Evolutionary conservation across 2,329 filamentous ascomycete species (phyloP).

Genomic region (Aspergillus unguis): DNA sequence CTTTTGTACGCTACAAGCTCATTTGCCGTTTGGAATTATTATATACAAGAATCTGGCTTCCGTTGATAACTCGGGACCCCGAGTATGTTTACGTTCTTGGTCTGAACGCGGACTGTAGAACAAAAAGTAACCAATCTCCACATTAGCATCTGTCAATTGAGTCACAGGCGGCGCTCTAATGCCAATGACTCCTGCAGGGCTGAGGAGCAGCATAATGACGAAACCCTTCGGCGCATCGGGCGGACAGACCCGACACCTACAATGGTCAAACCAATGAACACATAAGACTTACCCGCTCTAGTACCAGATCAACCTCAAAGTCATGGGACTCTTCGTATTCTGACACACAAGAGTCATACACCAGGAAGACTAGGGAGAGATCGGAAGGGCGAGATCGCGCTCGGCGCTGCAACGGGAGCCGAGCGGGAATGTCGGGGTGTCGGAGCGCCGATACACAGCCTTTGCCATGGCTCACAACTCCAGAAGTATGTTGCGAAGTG

Average conservation of each 20-base stretch:
- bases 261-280: too few species aligned
- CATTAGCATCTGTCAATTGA: too few species aligned
- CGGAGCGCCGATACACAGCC: neutral
- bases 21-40: neutral
- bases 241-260: too few species aligned
- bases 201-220: too few species aligned
- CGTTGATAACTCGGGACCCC: neutral
- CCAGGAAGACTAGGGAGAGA: neutral
- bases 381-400: neutral
- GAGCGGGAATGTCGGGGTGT: conserved; percentile 2
- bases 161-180: too few species aligned
- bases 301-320: too few species aligned
- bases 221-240: too few species aligned
- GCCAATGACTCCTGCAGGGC: too few species aligned
- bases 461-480: neutral
- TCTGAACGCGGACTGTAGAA: neutral
- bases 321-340: neutral
- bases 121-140: neutral
- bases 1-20: conserved; percentile 14
- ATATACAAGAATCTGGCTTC: neutral
- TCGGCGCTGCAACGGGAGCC: neutral
- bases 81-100: neutral
- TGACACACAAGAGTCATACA: neutral
- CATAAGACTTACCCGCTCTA: too few species aligned
- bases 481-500: neutral